A percentile compares a stretch with the other conserved stretches of the same genome.
Conservation (phyloP, 2,329 filamentous ascomycete genomes). For the Bipolaris zeicola region DNA sequence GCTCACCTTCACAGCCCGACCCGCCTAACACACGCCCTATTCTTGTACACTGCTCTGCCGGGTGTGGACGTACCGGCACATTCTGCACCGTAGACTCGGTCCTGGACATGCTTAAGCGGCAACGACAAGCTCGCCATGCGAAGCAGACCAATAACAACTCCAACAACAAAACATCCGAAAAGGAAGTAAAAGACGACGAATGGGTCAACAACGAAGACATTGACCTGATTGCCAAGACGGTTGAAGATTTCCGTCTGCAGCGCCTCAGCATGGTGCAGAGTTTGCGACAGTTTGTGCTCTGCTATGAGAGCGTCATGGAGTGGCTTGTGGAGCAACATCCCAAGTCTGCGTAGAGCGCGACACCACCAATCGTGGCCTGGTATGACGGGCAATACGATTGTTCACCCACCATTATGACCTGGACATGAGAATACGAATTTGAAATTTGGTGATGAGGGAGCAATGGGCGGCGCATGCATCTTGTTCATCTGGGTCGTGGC, state of each 20-base stretch:
- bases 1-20: slow-evolving; percentile 63
- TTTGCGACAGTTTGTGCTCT: slow-evolving; percentile 89
- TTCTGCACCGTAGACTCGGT: slow-evolving; percentile 97
- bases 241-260: slow-evolving; percentile 88
- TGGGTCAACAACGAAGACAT: slow-evolving; percentile 74
- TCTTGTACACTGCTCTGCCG: slow-evolving; percentile 93
- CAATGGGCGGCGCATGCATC: slow-evolving; percentile 1
- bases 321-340: slow-evolving; percentile 68
- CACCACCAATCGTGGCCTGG: neutral
- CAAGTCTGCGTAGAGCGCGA: slow-evolving; percentile 34
- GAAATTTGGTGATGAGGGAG: neutral
- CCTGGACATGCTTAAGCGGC: slow-evolving; percentile 94
- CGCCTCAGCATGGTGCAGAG: slow-evolving; percentile 97
- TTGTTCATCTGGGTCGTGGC: neutral
- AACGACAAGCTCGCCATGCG: slow-evolving; percentile 56
- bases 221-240: slow-evolving; percentile 84
- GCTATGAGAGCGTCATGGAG: slow-evolving; percentile 92
- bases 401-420: slow-evolving; percentile 14
- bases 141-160: slow-evolving; percentile 30
- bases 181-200: slow-evolving; percentile 54
- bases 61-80: slow-evolving; percentile 92
- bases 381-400: slow-evolving; percentile 1
- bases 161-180: slow-evolving; percentile 25
- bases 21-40: slow-evolving; percentile 67
- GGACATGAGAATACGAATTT: slow-evolving; percentile 15